Conservation (phyloP, 441 rosid species). For the Syzygium syzygioides region DNA sequence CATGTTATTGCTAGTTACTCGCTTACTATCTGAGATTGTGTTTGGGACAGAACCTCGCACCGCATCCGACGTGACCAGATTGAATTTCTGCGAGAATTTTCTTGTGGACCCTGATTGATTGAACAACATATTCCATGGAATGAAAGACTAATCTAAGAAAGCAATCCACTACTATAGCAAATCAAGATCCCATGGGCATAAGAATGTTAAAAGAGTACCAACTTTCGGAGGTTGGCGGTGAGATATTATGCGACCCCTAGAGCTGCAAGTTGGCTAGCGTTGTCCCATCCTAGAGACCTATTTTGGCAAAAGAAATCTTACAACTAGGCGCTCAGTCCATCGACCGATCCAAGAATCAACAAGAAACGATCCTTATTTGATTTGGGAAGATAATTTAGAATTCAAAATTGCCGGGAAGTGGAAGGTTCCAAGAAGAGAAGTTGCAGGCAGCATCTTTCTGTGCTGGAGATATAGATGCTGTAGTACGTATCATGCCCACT, state of each 20-base stretch:
- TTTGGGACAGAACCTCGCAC: not conserved
- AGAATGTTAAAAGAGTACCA: constrained; percentile 24
- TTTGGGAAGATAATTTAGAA: not conserved
- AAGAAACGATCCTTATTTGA: not conserved
- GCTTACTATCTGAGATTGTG: not conserved
- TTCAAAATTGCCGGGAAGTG: not conserved
- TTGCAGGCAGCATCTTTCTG: not conserved
- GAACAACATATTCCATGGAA: not conserved
- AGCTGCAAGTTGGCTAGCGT: constrained; percentile 43
- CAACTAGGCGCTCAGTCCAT: constrained; percentile 29
- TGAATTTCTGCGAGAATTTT: not conserved
- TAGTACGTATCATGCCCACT: not conserved
- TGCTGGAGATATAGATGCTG: not conserved
- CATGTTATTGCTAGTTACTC: not conserved
- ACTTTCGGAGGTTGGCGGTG: constrained; percentile 14
- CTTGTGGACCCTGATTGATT: not conserved
- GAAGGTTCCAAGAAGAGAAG: not conserved
- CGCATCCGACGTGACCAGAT: not conserved
- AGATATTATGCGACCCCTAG: not conserved
- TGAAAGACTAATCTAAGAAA: not conserved
- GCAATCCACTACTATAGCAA: constrained; percentile 4
- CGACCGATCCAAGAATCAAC: constrained; percentile 11
- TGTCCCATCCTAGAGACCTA: constrained; percentile 29
- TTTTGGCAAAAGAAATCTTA: constrained; percentile 8
- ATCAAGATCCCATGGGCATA: constrained; percentile 29